These are phyloP conservation scores for Excoecaria agallocha DNA, from an alignment of 345 rosid genomes.

Conservation along the genomic window DNA sequence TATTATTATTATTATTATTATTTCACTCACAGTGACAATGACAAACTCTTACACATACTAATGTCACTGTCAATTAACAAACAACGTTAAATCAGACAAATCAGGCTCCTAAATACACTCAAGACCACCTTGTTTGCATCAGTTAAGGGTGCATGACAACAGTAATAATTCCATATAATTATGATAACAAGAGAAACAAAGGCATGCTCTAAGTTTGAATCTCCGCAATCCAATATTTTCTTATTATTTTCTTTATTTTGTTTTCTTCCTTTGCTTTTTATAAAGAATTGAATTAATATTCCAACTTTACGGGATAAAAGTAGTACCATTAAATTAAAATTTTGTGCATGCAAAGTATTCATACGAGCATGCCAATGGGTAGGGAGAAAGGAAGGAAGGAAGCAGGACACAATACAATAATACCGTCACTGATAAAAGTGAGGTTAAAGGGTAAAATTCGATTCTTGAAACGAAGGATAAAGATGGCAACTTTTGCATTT, in stretches of 20 bases:
- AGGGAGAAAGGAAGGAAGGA: not conserved
- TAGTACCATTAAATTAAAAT: too few species aligned
- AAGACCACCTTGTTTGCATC: too few species aligned
- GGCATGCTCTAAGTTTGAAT: not conserved
- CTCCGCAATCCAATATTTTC: too few species aligned
- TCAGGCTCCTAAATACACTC: not conserved
- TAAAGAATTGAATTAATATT: too few species aligned
- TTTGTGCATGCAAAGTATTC: too few species aligned
- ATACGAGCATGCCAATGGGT: not conserved
- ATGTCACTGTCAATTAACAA: slow-evolving; percentile 1
- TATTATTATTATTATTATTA: too few species aligned
- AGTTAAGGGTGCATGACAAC: not conserved
- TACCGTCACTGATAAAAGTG: slow-evolving; percentile 10
- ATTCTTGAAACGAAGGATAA: not conserved
- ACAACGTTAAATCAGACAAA: not conserved
- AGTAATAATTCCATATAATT: not conserved
- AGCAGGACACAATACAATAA: not conserved
- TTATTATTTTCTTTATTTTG: too few species aligned
- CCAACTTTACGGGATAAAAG: too few species aligned
- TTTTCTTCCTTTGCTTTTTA: too few species aligned
- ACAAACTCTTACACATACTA: not conserved
- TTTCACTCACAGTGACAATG: not conserved
- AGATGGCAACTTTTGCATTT: slow-evolving; percentile 43
- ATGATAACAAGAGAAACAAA: not conserved
- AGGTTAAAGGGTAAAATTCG: not conserved